These are phyloP conservation scores for Pseudonitzschia delicatissima DNA, from an alignment of 108 stramenopile genomes.

Conservation along the genomic window DNA sequence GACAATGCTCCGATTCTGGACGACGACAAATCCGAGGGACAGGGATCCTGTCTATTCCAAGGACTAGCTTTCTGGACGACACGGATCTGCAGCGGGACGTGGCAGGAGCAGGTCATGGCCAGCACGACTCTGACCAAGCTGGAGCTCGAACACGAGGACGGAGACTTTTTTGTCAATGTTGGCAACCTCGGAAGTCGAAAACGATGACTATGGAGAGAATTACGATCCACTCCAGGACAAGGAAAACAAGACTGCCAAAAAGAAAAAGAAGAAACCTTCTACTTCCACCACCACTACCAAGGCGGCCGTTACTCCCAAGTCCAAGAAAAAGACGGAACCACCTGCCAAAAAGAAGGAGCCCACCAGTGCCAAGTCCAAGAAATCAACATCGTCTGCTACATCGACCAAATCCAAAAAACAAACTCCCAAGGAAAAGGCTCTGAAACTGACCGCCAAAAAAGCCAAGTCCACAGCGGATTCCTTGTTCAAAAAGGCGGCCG, in stretches of 20 bases:
- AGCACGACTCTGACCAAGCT: conserved; percentile 69
- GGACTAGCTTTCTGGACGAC: conserved; percentile 77
- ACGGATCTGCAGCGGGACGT: conserved; percentile 67
- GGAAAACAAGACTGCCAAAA: conserved; percentile 38
- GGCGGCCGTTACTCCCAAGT: not conserved
- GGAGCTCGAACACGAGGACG: conserved; percentile 68
- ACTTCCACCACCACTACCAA: conserved; percentile 5
- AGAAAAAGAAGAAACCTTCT: conserved; percentile 15
- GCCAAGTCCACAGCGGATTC: conserved; percentile 22
- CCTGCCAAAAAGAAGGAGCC: conserved; percentile 2
- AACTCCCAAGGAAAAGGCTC: conserved; percentile 17
- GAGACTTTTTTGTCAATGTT: conserved; percentile 88
- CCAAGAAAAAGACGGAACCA: conserved; percentile 25
- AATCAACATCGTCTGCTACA: conserved; percentile 15
- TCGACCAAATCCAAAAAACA: conserved; percentile 13
- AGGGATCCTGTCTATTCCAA: conserved; percentile 68
- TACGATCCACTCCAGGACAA: conserved; percentile 60
- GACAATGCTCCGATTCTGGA: conserved; percentile 37
- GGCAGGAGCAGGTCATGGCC: conserved; percentile 76
- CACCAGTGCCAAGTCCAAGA: conserved; percentile 15
- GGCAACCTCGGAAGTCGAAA: conserved; percentile 79
- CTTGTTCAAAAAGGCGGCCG: conserved; percentile 41
- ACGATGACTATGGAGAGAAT: conserved; percentile 59
- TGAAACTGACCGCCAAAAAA: conserved; percentile 24
- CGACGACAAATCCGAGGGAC: conserved; percentile 51